Conservation (phyloP, 2,329 filamentous ascomycete genomes). For the Aspergillus uvarum region DNA sequence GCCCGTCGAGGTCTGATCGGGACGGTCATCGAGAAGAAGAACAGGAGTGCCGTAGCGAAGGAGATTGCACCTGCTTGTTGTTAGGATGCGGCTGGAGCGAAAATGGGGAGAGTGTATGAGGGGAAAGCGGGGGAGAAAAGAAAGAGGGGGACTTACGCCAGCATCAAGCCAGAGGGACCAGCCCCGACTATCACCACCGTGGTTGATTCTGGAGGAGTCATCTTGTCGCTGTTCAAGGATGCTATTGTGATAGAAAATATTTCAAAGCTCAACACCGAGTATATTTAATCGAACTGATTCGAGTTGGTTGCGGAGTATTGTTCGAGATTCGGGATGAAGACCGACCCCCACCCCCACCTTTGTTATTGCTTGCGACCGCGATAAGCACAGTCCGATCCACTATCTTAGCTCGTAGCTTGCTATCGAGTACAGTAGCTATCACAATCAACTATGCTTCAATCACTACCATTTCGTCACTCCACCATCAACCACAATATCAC, state of each 20-base stretch:
- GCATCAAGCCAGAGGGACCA: slow-evolving; percentile 48
- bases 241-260: neutral
- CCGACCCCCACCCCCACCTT: slow-evolving; percentile 10
- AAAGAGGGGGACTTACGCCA: slow-evolving; percentile 29
- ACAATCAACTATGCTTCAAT: no score
- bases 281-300: neutral
- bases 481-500: slow-evolving; percentile 50
- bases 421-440: no score
- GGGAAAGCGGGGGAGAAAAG: neutral
- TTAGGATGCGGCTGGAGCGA: neutral
- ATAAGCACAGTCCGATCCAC: neutral
- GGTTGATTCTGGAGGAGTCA: slow-evolving; percentile 14
- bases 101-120: neutral
- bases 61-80: slow-evolving; percentile 51
- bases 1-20: slow-evolving; percentile 66
- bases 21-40: slow-evolving; percentile 66
- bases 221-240: neutral
- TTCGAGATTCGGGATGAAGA: neutral
- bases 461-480: slow-evolving; percentile 42
- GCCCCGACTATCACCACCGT: slow-evolving; percentile 44
- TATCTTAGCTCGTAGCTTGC: no score
- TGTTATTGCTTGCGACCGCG: slow-evolving; percentile 5
- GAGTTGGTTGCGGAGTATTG: no score
- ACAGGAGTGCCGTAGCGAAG: slow-evolving; percentile 66
- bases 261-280: neutral